Evolutionary conservation across 108 stramenopile species (phyloP).

Genomic region (Conticribra weissflogii): DNA sequence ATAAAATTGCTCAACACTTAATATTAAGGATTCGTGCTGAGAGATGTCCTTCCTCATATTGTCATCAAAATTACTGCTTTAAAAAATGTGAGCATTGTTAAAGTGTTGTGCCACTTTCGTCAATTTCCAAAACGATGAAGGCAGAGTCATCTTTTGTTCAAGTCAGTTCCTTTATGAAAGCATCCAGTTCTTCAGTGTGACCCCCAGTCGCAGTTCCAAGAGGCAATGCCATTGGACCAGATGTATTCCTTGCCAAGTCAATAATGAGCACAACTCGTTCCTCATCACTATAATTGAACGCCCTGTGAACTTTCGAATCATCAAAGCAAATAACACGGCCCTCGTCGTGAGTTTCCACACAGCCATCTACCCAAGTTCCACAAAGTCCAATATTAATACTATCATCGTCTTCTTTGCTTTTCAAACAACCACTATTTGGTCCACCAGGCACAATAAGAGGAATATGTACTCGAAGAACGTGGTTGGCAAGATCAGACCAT

Average conservation of each 20-base stretch:
- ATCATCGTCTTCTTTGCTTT: not conserved
- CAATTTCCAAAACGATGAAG: too few species aligned
- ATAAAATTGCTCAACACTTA: too few species aligned
- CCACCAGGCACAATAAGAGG: conserved; percentile 82
- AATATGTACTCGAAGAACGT: conserved; percentile 94
- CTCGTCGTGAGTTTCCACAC: conserved; percentile 83
- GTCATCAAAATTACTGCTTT: too few species aligned
- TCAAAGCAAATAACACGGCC: conserved; percentile 90
- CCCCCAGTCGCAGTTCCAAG: conserved; percentile 80
- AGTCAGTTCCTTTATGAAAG: conserved; percentile 75
- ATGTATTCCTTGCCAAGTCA: conserved; percentile 63
- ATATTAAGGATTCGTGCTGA: too few species aligned
- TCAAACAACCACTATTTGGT: not conserved
- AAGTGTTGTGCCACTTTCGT: too few species aligned
- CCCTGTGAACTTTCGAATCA: conserved; percentile 94
- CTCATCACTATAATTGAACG: conserved; percentile 85
- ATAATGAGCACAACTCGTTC: conserved; percentile 93
- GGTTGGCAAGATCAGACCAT: conserved; percentile 96
- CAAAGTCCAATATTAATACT: conserved; percentile 53
- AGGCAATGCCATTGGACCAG: conserved; percentile 65
- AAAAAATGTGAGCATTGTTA: too few species aligned
- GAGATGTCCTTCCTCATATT: too few species aligned
- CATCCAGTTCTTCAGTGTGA: conserved; percentile 88
- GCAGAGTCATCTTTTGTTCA: too few species aligned
- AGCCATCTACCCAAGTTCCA: conserved; percentile 96